Evolutionary conservation across 352 stramenopile species (phyloP), one percentile per base, ranked within the genome.

Genomic region (Pythium dissotocum): DNA sequence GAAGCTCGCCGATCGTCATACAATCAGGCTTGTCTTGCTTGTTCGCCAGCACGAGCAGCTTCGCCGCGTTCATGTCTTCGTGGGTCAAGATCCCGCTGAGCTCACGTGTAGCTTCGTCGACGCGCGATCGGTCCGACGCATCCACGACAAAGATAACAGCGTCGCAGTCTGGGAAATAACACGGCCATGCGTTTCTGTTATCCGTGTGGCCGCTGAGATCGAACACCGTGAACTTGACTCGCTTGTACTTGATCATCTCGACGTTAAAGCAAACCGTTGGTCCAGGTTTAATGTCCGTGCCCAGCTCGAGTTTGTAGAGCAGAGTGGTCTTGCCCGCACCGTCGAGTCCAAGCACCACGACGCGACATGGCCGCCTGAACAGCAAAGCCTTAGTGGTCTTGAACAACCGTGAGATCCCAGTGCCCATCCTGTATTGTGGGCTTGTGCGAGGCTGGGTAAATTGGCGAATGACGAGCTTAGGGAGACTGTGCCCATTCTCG

Each of bases 311-410:
- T 36, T 73, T 63, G 70, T 90, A 90, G 26, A 98, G 80, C 69
- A 98, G 97, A 32, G 93, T 98, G 18, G 93, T 98, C 78, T 98
- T 98, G 78, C 93, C 93, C 48, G 91, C 93, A 36, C 88, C 92
- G 81, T 98, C 92, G 9, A 94, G 70, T 14, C 82, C 84, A 24
- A 95, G 80, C 88, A 97, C 97, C 49, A 98, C 72, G 65, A 98
- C 38, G 24, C 40, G 36, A 33, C 36, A 38, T 10, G 33, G 33
- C 33, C 9, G 36, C 36, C 7, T 42, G 6, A 42, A 42, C 36
- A 42, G 36, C 36, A 42, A 7, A 42, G 4, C 36, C 9, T 9
- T 42, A 7, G 14, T 12, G 7, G 36, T 14, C 9, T 42, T 12
- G 7, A 42, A 7, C 10, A 42, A 14, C 36, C 14, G 36, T 4